phyloP scores from a whole-genome alignment of 495 filamentous ascomycete genomes.

The Margaritispora aquatica region DNA sequence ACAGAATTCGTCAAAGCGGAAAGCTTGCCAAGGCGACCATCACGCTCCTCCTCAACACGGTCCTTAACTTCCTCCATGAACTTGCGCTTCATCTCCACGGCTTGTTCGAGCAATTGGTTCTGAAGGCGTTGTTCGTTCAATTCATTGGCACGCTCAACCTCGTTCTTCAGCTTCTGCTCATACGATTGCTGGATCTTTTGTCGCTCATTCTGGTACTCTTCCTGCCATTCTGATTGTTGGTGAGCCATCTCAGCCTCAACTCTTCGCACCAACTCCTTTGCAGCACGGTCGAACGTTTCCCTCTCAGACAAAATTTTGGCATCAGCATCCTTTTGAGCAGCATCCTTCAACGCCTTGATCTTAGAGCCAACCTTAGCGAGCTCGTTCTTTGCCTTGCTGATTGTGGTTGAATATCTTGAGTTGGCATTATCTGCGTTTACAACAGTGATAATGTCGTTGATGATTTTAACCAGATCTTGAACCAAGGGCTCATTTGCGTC shows the following conservation, averaged over 20 bases:
- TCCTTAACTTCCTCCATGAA: constrained; percentile 72
- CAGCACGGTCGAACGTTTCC: constrained; percentile 71
- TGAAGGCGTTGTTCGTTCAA: constrained; percentile 71
- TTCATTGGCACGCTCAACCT: constrained; percentile 66
- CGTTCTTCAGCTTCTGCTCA: constrained; percentile 68
- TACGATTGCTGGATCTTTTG: constrained; percentile 68
- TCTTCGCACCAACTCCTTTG: constrained; percentile 66
- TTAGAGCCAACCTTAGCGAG: constrained; percentile 68
- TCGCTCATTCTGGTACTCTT: constrained; percentile 86
- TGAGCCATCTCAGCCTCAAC: constrained; percentile 64
- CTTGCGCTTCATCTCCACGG: constrained; percentile 74
- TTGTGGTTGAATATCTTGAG: constrained; percentile 64
- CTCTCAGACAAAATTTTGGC: constrained; percentile 65
- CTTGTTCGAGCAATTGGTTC: constrained; percentile 88
- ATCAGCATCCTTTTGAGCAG: constrained; percentile 64
- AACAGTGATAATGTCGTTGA: constrained; percentile 91
- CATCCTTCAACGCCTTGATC: constrained; percentile 63
- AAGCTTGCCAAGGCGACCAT: constrained; percentile 80
- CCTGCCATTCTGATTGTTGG: constrained; percentile 72
- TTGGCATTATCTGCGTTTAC: constrained; percentile 77
- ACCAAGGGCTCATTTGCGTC: constrained; percentile 79
- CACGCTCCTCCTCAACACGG: constrained; percentile 82
- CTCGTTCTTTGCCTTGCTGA: constrained; percentile 77
- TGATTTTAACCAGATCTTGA: constrained; percentile 87
- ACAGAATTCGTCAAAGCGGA: constrained; percentile 71